Evolutionary conservation across 2,329 filamentous ascomycete species (phyloP).

Genomic region (Eutypella sp.): DNA sequence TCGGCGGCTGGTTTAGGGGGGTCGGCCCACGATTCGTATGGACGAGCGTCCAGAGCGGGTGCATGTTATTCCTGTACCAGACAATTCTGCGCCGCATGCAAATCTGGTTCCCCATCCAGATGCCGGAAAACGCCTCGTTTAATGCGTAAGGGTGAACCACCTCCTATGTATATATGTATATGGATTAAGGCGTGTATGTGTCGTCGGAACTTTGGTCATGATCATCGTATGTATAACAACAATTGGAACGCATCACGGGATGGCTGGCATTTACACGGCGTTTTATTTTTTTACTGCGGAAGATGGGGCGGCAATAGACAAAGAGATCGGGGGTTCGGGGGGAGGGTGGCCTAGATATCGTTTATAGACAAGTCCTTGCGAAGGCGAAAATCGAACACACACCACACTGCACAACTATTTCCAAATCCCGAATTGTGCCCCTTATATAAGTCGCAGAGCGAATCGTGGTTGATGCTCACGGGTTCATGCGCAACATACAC

Average conservation of each 20-base stretch:
- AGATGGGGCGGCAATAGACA: no score
- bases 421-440: no score
- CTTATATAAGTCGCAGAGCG: no score
- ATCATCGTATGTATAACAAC: slow-evolving; percentile 17
- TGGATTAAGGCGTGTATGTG: not conserved
- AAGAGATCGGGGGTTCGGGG: no score
- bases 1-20: slow-evolving; percentile 88
- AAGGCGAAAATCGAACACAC: no score
- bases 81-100: slow-evolving; percentile 76
- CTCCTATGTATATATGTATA: not conserved
- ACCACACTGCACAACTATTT: no score
- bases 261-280: slow-evolving; percentile 26
- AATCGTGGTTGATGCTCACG: no score
- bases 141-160: not conserved
- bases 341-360: no score
- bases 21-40: slow-evolving; percentile 90
- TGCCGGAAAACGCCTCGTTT: slow-evolving; percentile 22
- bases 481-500: no score
- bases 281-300: no score
- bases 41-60: slow-evolving; percentile 96
- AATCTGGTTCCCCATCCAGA: slow-evolving; percentile 34
- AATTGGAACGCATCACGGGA: slow-evolving; percentile 17
- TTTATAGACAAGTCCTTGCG: no score
- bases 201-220: no score
- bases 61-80: slow-evolving; percentile 95